Evolutionary conservation across 352 stramenopile species (phyloP), one percentile per base, ranked within the genome.

Genomic region (Phytophthora europaea): DNA sequence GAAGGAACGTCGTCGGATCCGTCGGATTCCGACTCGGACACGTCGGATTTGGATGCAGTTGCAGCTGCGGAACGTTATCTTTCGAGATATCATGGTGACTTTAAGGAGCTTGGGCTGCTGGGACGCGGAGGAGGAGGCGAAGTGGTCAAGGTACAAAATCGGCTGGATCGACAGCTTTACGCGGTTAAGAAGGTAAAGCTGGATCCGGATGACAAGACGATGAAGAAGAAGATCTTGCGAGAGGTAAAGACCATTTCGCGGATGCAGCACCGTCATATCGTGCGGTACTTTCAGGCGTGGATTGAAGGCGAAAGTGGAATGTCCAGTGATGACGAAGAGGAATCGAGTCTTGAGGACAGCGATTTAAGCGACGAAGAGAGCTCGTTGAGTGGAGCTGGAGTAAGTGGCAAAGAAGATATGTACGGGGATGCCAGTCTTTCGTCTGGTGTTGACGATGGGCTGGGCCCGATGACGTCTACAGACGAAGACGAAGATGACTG

Each of bases 171-270:
- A 38, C 90, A 96, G 61, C 69, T 95, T 16, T 97, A 97, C 50
- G 90, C 90, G 2, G 88, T 97, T 12, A 97, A 97, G 75, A 95
- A 95, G 60, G 77, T 97, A 0, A 97, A 96, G 52, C 68, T 97
- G 31, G 89, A 97, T 43, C 80, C 90, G 0, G 84, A 96, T 7
- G 90, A 97, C 61, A 90, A 91, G 56, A 93, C 85, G 0, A 97
- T 98, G 90, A 99, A 99, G 80, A 95, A 94, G 82, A 99, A 99
- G 65, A 92, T 99, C 31, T 62, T 98, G 56, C 87, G 97, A 38
- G 97, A 99, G 77, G 96, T 99, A 20, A 98, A 97, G 59, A 99
- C 94, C 1, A 98, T 99, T 89, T 98, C 94, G 36, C 83, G 95
- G 47, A 98, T 99, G 92, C 94, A 97, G 57, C 97, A 99, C 58